phyloP scores from a whole-genome alignment of 2,329 filamentous ascomycete genomes.

The Sclerotinia subarctica region DNA sequence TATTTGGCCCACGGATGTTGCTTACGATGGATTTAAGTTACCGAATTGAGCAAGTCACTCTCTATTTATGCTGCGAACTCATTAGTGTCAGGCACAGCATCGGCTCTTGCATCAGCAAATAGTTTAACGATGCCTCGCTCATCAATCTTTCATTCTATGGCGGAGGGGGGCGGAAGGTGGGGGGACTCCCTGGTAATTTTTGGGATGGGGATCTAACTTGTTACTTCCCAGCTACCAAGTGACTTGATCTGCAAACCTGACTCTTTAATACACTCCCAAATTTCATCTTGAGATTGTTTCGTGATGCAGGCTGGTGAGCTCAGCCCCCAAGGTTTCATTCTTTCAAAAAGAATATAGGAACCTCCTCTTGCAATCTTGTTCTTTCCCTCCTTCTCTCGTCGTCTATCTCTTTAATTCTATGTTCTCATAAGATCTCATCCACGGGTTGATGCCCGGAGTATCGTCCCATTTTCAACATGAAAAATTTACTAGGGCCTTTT shows the following conservation, averaged over 20 bases:
- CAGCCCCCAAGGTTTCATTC: conserved; percentile 14
- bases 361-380: conserved; percentile 9
- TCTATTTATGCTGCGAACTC: conserved; percentile 16
- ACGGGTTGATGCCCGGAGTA: conserved; percentile 13
- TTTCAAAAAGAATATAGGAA: conserved; percentile 17
- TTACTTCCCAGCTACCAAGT: conserved; percentile 8
- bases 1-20: conserved; percentile 17
- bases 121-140: not conserved
- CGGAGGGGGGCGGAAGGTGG: too few relatives aligned
- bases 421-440: conserved; percentile 4
- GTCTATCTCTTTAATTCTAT: conserved; percentile 14
- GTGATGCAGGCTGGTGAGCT: conserved; percentile 14
- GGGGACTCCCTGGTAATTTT: not conserved
- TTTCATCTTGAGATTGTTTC: conserved; percentile 15
- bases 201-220: conserved; percentile 7
- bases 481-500: conserved; percentile 22
- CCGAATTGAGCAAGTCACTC: conserved; percentile 20
- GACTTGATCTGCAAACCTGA: conserved; percentile 12
- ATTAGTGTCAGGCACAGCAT: conserved; percentile 20
- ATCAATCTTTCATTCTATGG: conserved; percentile 4
- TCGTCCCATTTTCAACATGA: conserved; percentile 27
- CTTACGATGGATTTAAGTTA: conserved; percentile 13
- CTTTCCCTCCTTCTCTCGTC: conserved; percentile 17
- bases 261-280: not conserved
- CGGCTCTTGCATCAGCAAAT: conserved; percentile 19